Evolutionary conservation across 176 grass and related monocot species (phyloP).

Genomic region (Eremochloa ophiuroides): DNA sequence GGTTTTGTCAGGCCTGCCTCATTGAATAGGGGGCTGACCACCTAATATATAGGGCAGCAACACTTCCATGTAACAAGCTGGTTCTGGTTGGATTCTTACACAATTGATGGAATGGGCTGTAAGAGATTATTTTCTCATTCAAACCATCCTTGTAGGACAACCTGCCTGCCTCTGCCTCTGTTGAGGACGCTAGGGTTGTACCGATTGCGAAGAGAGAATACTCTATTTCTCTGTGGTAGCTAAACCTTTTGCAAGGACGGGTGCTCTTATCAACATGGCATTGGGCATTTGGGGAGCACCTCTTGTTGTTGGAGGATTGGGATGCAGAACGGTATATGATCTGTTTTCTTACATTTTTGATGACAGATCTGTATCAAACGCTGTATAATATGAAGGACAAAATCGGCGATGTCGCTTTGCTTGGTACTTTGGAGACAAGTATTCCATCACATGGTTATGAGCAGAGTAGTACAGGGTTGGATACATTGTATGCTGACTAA

Average conservation of each 20-base stretch:
- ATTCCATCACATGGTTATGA: constrained; percentile 48
- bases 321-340: constrained; percentile 39
- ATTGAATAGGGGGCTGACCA: constrained; percentile 48
- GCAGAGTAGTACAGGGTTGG: constrained; percentile 2
- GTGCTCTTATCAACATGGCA: constrained; percentile 27
- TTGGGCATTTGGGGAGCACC: constrained; percentile 32
- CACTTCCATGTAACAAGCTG: constrained; percentile 45
- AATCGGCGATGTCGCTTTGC: constrained; percentile 54
- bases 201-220: constrained; percentile 1
- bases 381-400: constrained; percentile 38
- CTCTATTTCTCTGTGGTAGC: constrained; percentile 32
- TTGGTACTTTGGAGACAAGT: constrained; percentile 56
- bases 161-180: constrained; percentile 23
- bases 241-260: constrained; percentile 22
- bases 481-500: constrained; percentile 38
- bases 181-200: constrained; percentile 27
- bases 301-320: constrained; percentile 33
- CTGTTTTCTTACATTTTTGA: constrained; percentile 29
- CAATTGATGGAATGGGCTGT: constrained; percentile 35
- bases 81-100: constrained; percentile 49
- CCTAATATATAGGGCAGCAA: constrained; percentile 30
- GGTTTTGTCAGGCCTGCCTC: constrained; percentile 36
- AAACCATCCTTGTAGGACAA: constrained; percentile 28
- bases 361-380: constrained; percentile 49
- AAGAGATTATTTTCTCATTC: constrained; percentile 28